Percentiles rank a stretch among this genome's conserved stretches.
These are phyloP conservation scores for Teratosphaeria pseudoeucalypti DNA, from an alignment of 2,329 filamentous ascomycete species.

Conservation along the genomic window DNA sequence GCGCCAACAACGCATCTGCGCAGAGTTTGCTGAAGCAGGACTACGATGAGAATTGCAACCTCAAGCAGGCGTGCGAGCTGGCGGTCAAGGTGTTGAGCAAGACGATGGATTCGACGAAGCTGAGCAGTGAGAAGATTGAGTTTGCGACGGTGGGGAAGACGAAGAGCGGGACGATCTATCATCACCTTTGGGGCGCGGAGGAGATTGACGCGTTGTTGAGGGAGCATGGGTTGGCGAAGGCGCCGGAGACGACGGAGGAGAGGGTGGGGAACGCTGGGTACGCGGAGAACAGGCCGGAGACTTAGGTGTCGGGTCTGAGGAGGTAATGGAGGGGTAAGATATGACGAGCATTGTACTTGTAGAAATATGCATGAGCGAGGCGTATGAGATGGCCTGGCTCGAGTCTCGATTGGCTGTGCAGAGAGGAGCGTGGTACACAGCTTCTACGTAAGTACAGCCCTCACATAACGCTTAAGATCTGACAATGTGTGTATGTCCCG, in stretches of 20 bases:
- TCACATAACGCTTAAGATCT: not conserved
- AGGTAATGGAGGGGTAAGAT: not conserved
- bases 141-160: conserved; percentile 97
- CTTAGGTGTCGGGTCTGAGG: not conserved
- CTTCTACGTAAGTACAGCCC: not conserved
- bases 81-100: conserved; percentile 99
- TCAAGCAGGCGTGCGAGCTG: conserved; percentile 94
- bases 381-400: not conserved
- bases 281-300: conserved; percentile 2
- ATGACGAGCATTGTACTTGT: conserved; percentile 3
- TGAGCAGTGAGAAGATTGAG: conserved; percentile 99
- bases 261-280: conserved; percentile 1
- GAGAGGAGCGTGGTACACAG: not conserved
- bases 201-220: conserved; percentile 90
- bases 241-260: conserved; percentile 31
- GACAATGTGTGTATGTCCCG: not conserved
- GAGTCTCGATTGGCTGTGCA: not conserved
- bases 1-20: conserved; percentile 95
- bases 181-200: conserved; percentile 92
- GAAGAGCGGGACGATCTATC: conserved; percentile 91
- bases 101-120: conserved; percentile 98
- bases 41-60: conserved; percentile 94
- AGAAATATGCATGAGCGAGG: conserved; percentile 6
- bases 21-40: conserved; percentile 97
- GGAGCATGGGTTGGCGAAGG: conserved; percentile 90